Evolutionary conservation across 139 green algal genomes (phyloP).

Genomic region (Chlamydomonas eustigma): DNA sequence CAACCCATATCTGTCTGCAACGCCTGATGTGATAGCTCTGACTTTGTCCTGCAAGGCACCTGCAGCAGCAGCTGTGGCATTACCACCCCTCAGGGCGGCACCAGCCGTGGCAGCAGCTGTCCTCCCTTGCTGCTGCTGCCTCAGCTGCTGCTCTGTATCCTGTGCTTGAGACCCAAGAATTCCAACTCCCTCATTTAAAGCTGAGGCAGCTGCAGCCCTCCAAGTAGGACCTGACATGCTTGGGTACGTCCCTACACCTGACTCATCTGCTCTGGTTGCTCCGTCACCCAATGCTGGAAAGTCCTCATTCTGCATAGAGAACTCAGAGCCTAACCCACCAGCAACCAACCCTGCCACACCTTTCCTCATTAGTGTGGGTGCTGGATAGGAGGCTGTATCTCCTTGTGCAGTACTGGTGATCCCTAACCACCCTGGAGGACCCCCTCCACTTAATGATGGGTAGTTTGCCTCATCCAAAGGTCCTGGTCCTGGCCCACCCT

Average conservation of each 20-base stretch:
- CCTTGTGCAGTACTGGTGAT: background rate
- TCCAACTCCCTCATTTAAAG: background rate
- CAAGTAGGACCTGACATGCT: background rate
- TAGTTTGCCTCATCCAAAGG: slow-evolving; percentile 8
- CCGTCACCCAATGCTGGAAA: slow-evolving; percentile 29
- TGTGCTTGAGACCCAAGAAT: background rate
- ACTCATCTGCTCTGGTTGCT: no score
- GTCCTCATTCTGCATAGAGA: slow-evolving; percentile 36
- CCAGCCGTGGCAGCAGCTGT: slow-evolving; percentile 3
- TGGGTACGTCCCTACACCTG: background rate
- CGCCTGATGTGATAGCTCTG: background rate
- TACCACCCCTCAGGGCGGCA: background rate
- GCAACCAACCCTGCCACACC: background rate
- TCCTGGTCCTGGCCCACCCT: background rate
- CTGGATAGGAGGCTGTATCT: background rate
- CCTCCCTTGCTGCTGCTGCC: slow-evolving; percentile 24
- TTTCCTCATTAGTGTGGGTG: no score
- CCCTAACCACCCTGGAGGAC: background rate
- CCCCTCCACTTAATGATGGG: background rate
- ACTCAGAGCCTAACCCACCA: background rate
- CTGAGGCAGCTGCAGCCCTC: background rate
- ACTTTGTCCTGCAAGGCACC: background rate
- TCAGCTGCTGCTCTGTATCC: slow-evolving; percentile 18
- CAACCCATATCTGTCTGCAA: slow-evolving; percentile 80
- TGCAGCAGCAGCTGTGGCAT: background rate